Base-by-base conservation (phyloP, 1,284 basidiomycete species). In the Sporisorium iseilematis-ciliati region DNA sequence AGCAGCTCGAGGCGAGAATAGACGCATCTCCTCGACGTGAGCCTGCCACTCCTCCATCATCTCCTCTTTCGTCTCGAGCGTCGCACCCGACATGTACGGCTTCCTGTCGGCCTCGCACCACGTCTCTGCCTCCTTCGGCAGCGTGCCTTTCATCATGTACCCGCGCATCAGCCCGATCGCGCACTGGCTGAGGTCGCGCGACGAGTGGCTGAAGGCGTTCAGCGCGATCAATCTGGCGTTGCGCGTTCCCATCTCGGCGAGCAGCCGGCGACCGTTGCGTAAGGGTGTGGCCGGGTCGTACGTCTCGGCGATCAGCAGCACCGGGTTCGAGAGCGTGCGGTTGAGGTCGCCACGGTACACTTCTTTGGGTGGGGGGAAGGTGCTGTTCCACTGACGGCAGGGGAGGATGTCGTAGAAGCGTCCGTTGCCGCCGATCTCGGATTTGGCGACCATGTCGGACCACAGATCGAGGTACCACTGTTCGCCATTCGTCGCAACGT, bases 211-310 rank as follows among this genome's bases (percentile, higher is more conserved):
- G 42, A 74, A 77, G 2, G 70, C 70, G 33, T 77, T 55, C 21
- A 69, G 55, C 21, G 58, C 63, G 3, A 70, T 33, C 23, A 77
- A n/a, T 21, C 70, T 52, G 2, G 75, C 65, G 29, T 77, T 77
- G 0, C 50, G n/a, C n/a, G 20, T 21, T 1, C 70, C 75, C 69
- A 77, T 70, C 31, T 72, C 75, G 0, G 14, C 20, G 7, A 58
- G 29, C 33, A 77, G 33, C 25, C 75, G 31, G 5, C 66, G 21
- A 0, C 65, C 75, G 16, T 68, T 69, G 5, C 66, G 53, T 4
- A 77, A 57, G 10, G 75, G 75, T n/a, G 75, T 77, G 0, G 75
- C 75, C 0, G 71, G 75, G 38, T 77, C 75, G 56, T 74, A 77
- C 3, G 52, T 55, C 58, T 74, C 62, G 0, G 69, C 70, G 31